Evolutionary conservation across 2,329 filamentous ascomycete genomes (phyloP), one percentile per base, ranked within the genome.

Genomic region (Botryotinia calthae): DNA sequence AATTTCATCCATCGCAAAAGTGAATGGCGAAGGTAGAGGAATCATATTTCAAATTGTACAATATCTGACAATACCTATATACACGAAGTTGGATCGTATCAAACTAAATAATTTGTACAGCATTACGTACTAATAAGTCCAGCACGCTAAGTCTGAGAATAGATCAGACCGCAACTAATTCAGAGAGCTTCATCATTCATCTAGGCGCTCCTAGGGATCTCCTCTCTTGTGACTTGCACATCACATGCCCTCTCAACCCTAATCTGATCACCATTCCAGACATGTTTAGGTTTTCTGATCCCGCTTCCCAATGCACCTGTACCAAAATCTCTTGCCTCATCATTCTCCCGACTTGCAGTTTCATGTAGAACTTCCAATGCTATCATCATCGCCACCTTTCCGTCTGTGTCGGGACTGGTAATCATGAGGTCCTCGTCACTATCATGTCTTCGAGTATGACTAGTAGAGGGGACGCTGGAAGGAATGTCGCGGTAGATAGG

Each of bases 371-470:
- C 31, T 10, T 68, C 54, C 14, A 72, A 22, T 18, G 62, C 51
- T 22, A 70, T 64, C 28, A 42, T 44, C 42, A 59, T 14, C n/a
- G 28, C 31, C 1, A 5, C 46, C 31, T 68, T 61, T 28, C 70
- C 48, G 16, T 68, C 70, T 22, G 16, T 12, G 12, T 58, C 40
- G 25, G 34, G 25, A 28, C 14, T 67, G 16, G 48, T n/a, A 12
- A 72, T 61, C 54, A 72, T 68, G 9, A 72, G 34, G 31, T 67
- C 70, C 44, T 61, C 70, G 18, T 72, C 70, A 46, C 63, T 72
- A 14, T 40, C 54, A 37, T 40, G 28, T 40, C 54, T 46, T 1
- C 54, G 40, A 18, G 65, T 67, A 48, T 61, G 42, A 31, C 70
- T 54, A 7, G 62, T 54, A 48, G 63, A 44, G 20, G 42, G 63